Base-by-base conservation (phyloP, 1,284 basidiomycete genomes). In the Puccinia polysora region DNA sequence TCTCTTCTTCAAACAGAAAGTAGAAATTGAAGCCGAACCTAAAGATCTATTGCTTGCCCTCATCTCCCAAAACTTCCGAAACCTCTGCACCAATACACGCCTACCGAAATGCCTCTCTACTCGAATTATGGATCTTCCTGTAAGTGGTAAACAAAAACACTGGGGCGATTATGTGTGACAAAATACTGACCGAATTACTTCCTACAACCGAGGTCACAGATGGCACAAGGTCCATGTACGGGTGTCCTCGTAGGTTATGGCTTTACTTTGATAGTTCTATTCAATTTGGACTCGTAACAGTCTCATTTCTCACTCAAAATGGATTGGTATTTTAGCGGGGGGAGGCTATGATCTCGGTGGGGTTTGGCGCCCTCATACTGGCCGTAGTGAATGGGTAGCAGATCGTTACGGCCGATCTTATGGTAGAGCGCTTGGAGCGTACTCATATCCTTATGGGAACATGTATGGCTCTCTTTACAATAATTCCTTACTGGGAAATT, bases 301-400 rank as follows among this genome's bases (percentile, higher is more conserved):
- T 56, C 32, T 36, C 18, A n/a, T 56, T 56, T 56, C n/a, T n/a
- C n/a, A n/a, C n/a, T n/a, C n/a, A n/a, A n/a, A n/a, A n/a, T n/a
- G 53, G 32, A 36, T 56, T 34, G n/a, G n/a, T n/a, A 34, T 34
- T 20, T 56, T 56, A 56, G 53, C 53, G 53, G 47, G n/a, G 47
- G 65, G 65, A 43, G 65, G 65, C 20, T 68, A 68, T 32, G 65
- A 58, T 56, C 53, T 68, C 6, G 65, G 65, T n/a, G 65, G 65
- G 30, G 20, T 32, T 45, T 68, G 65, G 65, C 50, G 65, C 20
- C 65, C 65, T 28, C 65, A 68, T n/a, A 68, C 65, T 7, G 64
- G 65, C 2, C 53, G 45, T 56, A 68, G 65, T 45, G 65, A 49
- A 45, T 43, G n/a, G 23, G 64, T 65, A 30, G 52, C 52, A 32